phyloP scores from a whole-genome alignment of 805 yeast species.

The Candida yuanshanica region DNA sequence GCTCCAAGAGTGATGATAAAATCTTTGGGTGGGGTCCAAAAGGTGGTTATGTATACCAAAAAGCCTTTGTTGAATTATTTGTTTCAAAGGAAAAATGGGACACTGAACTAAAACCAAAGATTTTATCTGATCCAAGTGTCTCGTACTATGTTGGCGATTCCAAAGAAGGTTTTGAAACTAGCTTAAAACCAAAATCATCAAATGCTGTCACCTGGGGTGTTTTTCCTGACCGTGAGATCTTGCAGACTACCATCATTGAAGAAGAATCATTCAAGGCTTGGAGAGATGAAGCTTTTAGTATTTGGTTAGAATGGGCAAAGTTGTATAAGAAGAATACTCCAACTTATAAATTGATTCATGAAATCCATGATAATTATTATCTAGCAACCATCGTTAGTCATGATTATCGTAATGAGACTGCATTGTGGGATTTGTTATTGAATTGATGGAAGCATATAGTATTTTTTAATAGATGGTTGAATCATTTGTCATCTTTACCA shows the following conservation, averaged over 20 bases:
- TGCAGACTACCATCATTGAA: constrained; percentile 90
- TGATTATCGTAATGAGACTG: constrained; percentile 67
- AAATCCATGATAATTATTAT: constrained; percentile 56
- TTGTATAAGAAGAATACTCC: constrained; percentile 52
- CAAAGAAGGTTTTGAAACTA: constrained; percentile 52
- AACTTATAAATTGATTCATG: constrained; percentile 56
- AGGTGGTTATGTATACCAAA: constrained; percentile 85
- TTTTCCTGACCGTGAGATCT: constrained; percentile 82
- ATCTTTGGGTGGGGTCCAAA: constrained; percentile 98
- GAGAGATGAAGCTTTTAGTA: constrained; percentile 91
- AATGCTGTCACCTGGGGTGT: constrained; percentile 98
- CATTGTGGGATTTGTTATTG: constrained; percentile 65
- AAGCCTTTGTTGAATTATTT: constrained; percentile 89
- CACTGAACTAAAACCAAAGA: constrained; percentile 41
- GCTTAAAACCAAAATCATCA: constrained; percentile 47
- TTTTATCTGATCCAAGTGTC: constrained; percentile 42
- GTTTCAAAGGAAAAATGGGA: constrained; percentile 72
- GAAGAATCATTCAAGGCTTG: constrained; percentile 91
- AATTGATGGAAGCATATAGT: too few relatives aligned
- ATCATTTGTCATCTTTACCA: not conserved
- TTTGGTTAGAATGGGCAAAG: constrained; percentile 90
- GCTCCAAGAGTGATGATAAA: constrained; percentile 70
- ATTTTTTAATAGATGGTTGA: not conserved
- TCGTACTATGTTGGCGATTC: constrained; percentile 75
- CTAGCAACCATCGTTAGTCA: constrained; percentile 87